Evolutionary conservation across 352 stramenopile species (phyloP).

Genomic region (Phytophthora hibernalis): DNA sequence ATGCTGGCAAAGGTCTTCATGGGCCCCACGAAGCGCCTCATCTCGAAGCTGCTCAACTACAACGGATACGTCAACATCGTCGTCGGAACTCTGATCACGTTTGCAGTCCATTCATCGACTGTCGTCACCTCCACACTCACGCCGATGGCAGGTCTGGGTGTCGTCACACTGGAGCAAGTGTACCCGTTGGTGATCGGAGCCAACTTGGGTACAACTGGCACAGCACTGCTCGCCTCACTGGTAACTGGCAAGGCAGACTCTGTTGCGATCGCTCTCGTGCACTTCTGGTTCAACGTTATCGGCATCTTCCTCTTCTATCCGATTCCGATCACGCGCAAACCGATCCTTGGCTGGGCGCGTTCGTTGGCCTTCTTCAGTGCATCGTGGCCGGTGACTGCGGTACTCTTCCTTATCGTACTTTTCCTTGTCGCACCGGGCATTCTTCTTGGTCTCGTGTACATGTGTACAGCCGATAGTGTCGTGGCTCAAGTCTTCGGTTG

Average conservation of each 20-base stretch:
- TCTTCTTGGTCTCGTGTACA: slow-evolving; percentile 50
- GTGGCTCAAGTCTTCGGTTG: slow-evolving; percentile 38
- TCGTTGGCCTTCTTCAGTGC: slow-evolving; percentile 63
- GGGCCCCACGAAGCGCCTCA: slow-evolving; percentile 78
- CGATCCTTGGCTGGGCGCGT: slow-evolving; percentile 69
- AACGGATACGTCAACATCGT: slow-evolving; percentile 89
- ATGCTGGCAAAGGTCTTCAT: slow-evolving; percentile 66
- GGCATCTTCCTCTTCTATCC: slow-evolving; percentile 91
- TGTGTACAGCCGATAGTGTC: slow-evolving; percentile 43
- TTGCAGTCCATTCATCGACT: slow-evolving; percentile 88
- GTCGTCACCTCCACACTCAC: slow-evolving; percentile 89
- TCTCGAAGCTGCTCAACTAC: slow-evolving; percentile 86
- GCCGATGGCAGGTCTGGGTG: slow-evolving; percentile 85
- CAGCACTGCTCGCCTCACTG: slow-evolving; percentile 82
- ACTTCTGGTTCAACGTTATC: slow-evolving; percentile 93
- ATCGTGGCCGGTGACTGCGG: slow-evolving; percentile 50
- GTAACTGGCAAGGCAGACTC: slow-evolving; percentile 74
- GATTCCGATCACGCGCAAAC: slow-evolving; percentile 79
- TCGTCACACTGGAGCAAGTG: slow-evolving; percentile 87
- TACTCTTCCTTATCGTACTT: slow-evolving; percentile 47
- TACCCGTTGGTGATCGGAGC: slow-evolving; percentile 90
- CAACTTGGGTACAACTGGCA: slow-evolving; percentile 91
- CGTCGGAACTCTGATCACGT: slow-evolving; percentile 80
- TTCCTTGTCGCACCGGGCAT: slow-evolving; percentile 51
- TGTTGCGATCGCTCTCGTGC: slow-evolving; percentile 86